Conservation (phyloP, 345 rosid genomes). For the Hibiscus tridactylites region DNA sequence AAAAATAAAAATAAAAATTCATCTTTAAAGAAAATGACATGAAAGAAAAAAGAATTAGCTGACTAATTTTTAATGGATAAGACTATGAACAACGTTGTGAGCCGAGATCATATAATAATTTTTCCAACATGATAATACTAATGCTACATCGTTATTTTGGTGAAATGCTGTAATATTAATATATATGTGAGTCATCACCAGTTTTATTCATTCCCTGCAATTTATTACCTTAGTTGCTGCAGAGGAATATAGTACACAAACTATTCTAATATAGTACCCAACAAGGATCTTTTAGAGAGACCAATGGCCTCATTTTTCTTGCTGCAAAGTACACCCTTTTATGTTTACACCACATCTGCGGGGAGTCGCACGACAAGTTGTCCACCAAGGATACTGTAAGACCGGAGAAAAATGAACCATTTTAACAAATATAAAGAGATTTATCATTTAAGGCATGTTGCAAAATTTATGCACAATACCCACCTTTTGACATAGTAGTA, state of each 20-base stretch:
- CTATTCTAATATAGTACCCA: neutral
- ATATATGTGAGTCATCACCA: neutral
- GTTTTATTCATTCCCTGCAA: constrained; percentile 3
- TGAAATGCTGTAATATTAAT: neutral
- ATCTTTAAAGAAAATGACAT: too few species aligned
- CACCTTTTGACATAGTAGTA: constrained; percentile 42
- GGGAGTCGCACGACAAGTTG: constrained; percentile 89
- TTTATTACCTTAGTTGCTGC: neutral
- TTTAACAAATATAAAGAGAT: neutral
- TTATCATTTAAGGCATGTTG: neutral
- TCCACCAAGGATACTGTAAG: constrained; percentile 69
- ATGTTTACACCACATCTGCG: constrained; percentile 64
- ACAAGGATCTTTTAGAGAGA: neutral
- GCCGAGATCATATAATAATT: too few species aligned
- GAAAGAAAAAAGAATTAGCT: too few species aligned
- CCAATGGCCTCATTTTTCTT: neutral
- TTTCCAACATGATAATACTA: neutral
- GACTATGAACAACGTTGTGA: too few species aligned
- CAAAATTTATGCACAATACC: neutral
- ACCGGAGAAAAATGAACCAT: neutral
- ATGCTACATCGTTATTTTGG: neutral
- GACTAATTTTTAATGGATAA: too few species aligned
- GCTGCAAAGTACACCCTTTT: neutral
- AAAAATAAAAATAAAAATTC: too few species aligned
- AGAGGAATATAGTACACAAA: neutral